Evolutionary conservation across 768 basidiomycete species (phyloP).

Genomic region (Xerocomellus chrysenteron): DNA sequence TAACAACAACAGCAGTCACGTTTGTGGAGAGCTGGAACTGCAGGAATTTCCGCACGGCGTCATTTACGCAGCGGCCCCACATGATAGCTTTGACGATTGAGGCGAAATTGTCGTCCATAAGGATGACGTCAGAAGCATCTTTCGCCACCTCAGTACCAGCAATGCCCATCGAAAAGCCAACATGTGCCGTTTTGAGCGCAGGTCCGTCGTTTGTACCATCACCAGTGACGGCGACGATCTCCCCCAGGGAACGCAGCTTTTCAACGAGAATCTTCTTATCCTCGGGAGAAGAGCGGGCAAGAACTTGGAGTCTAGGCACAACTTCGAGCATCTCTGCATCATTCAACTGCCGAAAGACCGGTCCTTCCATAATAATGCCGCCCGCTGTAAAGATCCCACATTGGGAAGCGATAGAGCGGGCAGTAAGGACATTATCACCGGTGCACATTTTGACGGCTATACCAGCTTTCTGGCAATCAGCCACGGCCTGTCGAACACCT

Average conservation of each 20-base stretch:
- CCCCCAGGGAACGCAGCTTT: conserved; percentile 80
- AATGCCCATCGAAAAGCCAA: conserved; percentile 97
- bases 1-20: conserved; percentile 92
- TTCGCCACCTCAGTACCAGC: conserved; percentile 98
- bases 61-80: conserved; percentile 99
- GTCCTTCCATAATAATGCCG: conserved; percentile 98
- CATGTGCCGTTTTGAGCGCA: conserved; percentile 91
- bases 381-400: conserved; percentile 94
- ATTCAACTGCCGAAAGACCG: conserved; percentile 79
- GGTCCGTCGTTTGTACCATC: conserved; percentile 99
- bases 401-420: conserved; percentile 93
- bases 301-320: conserved; percentile 90
- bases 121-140: conserved; percentile 97
- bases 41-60: conserved; percentile 94
- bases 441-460: conserved; percentile 98
- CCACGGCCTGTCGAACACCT: conserved; percentile 87
- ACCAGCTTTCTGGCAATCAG: conserved; percentile 83
- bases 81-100: conserved; percentile 97
- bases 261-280: conserved; percentile 95
- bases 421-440: conserved; percentile 93
- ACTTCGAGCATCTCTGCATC: conserved; percentile 73
- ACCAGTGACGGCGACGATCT: conserved; percentile 94
- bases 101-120: conserved; percentile 97
- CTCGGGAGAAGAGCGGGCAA: conserved; percentile 95
- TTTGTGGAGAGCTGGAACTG: conserved; percentile 96